Conservation (phyloP, 169 alveolate species). For the Nephromyces sp. region DNA sequence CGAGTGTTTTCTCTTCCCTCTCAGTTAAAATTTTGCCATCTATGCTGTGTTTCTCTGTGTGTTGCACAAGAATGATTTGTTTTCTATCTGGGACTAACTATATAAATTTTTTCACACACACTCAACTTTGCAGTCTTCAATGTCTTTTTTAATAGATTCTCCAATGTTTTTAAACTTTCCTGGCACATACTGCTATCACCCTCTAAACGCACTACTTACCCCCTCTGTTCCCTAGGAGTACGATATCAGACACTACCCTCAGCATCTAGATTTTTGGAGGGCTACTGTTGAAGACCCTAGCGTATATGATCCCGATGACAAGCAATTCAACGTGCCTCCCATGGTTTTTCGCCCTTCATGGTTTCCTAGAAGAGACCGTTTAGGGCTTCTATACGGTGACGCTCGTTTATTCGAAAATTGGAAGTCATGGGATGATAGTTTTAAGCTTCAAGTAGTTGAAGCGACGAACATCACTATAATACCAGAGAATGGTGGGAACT, state of each 20-base stretch:
- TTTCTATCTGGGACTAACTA: neutral
- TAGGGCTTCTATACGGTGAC: constrained; percentile 9
- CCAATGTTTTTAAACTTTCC: neutral
- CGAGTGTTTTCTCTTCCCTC: neutral
- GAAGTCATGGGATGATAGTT: neutral
- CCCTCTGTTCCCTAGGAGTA: neutral
- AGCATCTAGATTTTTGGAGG: constrained; percentile 8
- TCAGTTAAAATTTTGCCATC: neutral
- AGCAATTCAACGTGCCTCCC: neutral
- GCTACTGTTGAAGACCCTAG: constrained; percentile 4
- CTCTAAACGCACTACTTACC: neutral
- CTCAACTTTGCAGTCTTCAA: neutral
- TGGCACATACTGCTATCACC: neutral
- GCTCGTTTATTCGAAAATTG: constrained; percentile 17
- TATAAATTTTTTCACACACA: neutral
- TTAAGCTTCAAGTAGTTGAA: constrained; percentile 5
- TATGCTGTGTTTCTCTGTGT: neutral
- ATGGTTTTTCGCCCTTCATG: neutral
- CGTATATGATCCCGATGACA: neutral
- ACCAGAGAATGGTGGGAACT: constrained; percentile 8
- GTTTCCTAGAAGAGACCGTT: constrained; percentile 4
- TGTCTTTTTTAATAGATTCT: neutral
- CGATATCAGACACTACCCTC: constrained; percentile 14
- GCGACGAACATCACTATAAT: constrained; percentile 1
- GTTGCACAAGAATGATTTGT: neutral